phyloP scores from a whole-genome alignment of 345 rosid genomes.

The Draba incana region DNA sequence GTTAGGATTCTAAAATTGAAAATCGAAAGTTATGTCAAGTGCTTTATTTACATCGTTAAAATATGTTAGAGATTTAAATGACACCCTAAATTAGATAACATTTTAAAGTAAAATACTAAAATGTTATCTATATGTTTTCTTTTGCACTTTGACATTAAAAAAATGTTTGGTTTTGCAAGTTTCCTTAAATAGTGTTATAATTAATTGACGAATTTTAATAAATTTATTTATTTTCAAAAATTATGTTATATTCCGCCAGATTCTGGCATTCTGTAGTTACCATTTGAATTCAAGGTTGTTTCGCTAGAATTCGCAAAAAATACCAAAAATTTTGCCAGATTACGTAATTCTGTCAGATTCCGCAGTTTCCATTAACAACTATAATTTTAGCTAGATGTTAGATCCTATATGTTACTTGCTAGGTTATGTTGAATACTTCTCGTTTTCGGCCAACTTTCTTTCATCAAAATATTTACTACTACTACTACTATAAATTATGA shows the following conservation, averaged over 20 bases:
- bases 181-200: not conserved
- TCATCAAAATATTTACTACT: not conserved
- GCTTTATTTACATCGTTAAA: not conserved
- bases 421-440: not conserved
- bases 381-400: not conserved
- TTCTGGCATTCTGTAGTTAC: too few relatives aligned
- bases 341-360: too few relatives aligned
- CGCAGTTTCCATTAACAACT: too few relatives aligned
- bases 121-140: too few relatives aligned
- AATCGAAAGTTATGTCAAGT: not conserved
- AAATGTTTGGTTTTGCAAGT: not conserved
- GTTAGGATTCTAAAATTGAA: not conserved
- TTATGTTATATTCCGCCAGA: too few relatives aligned
- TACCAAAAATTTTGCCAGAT: too few relatives aligned
- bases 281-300: too few relatives aligned
- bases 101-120: not conserved
- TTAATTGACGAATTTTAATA: too few relatives aligned
- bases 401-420: too few relatives aligned
- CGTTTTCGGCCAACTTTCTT: not conserved
- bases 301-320: too few relatives aligned
- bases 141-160: too few relatives aligned
- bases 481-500: constrained; percentile 2
- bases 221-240: too few relatives aligned
- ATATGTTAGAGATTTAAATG: not conserved
- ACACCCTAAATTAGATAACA: not conserved